Evolutionary conservation across 1,284 basidiomycete genomes (phyloP).

Genomic region (Microstroma glucosiphilum): DNA sequence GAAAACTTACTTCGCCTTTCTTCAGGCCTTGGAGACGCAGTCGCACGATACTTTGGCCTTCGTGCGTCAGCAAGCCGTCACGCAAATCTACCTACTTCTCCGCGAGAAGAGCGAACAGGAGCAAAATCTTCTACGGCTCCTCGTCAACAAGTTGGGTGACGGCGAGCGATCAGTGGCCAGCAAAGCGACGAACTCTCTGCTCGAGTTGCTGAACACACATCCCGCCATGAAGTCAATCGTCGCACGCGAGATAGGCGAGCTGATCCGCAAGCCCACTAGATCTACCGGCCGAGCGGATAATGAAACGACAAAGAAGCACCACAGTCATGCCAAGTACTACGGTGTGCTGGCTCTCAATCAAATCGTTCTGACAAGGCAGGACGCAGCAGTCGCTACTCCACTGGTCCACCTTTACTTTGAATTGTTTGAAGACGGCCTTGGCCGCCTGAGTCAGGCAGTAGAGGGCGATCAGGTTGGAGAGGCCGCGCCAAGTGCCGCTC

Average conservation of each 20-base stretch:
- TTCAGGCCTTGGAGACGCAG: conserved; percentile 83
- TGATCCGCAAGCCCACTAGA: conserved; percentile 61
- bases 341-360: conserved; percentile 90
- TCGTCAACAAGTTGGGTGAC: conserved; percentile 81
- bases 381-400: conserved; percentile 68
- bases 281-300: not conserved
- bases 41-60: conserved; percentile 83
- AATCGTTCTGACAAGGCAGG: conserved; percentile 67
- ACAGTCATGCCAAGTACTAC: conserved; percentile 75
- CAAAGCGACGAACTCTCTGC: conserved; percentile 78
- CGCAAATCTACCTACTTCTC: conserved; percentile 67
- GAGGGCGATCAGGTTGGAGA: conserved; percentile 22
- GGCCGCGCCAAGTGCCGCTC: conserved; percentile 18
- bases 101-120: conserved; percentile 92
- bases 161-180: conserved; percentile 81
- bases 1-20: conserved; percentile 86
- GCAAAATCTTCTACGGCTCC: conserved; percentile 82
- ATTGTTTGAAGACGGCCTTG: conserved; percentile 69
- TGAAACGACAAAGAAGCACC: conserved; percentile 22
- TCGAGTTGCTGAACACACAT: conserved; percentile 82
- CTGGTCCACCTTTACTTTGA: conserved; percentile 91
- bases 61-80: conserved; percentile 72
- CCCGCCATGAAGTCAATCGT: conserved; percentile 90
- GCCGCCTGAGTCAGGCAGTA: conserved; percentile 27
- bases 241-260: conserved; percentile 74